These are phyloP conservation scores for Acacia pycnantha DNA, from an alignment of 331 rosid species.

Conservation along the genomic window DNA sequence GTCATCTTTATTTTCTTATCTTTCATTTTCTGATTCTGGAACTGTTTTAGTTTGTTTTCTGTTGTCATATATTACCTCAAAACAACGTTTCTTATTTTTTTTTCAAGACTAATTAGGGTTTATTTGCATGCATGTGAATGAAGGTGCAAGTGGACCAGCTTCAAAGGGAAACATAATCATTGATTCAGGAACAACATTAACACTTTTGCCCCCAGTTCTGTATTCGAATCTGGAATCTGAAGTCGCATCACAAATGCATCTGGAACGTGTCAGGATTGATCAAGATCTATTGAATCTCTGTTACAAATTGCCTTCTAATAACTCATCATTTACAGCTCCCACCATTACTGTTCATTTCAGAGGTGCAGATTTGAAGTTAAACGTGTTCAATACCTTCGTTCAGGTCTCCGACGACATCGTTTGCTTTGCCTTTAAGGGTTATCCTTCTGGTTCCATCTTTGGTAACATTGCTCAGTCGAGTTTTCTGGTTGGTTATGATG, in stretches of 20 bases:
- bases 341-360: slow-evolving; percentile 34
- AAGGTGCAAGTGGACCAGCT: not conserved
- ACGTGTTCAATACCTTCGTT: slow-evolving; percentile 25
- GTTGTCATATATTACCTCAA: not conserved
- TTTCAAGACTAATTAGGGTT: not conserved
- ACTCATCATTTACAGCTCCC: not conserved
- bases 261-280: not conserved
- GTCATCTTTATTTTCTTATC: not conserved
- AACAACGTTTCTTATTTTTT: not conserved
- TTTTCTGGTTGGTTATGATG: slow-evolving; percentile 47
- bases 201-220: not conserved
- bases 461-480: slow-evolving; percentile 46
- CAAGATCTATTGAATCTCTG: not conserved
- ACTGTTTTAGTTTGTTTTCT: not conserved
- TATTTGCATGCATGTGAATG: not conserved
- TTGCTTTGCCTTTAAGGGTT: slow-evolving; percentile 40
- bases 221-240: not conserved
- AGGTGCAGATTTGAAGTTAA: slow-evolving; percentile 27
- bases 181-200: not conserved
- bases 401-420: not conserved
- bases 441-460: not conserved
- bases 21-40: not conserved
- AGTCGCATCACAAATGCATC: not conserved
- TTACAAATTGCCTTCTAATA: not conserved
- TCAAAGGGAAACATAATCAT: not conserved